phyloP scores from a whole-genome alignment of 164 flowering plant species.

The Cinnamomum chago region DNA sequence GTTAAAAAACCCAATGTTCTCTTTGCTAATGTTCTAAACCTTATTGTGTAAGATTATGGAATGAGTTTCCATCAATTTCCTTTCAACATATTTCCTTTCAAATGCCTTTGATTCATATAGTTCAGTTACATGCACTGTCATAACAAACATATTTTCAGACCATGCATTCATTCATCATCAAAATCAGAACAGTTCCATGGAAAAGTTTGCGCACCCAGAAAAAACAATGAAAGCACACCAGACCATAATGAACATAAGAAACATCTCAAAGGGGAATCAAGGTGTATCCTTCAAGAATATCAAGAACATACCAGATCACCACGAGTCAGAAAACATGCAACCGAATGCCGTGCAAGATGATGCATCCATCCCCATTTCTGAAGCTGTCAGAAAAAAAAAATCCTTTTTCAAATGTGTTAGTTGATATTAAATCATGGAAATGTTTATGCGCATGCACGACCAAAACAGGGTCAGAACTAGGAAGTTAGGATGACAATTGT shows the following conservation, averaged over 20 bases:
- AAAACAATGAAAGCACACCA: background rate
- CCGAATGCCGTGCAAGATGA: conserved; percentile 94
- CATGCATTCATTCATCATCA: background rate
- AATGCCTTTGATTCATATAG: background rate
- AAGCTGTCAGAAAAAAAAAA: conserved; percentile 42
- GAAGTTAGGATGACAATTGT: background rate
- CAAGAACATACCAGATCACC: conserved; percentile 76
- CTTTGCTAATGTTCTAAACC: background rate
- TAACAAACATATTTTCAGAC: background rate
- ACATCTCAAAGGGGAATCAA: background rate
- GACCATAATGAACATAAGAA: background rate
- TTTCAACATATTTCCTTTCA: background rate
- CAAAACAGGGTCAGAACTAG: background rate
- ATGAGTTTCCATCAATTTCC: background rate
- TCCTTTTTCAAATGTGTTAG: background rate
- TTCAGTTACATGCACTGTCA: background rate
- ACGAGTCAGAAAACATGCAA: conserved; percentile 95
- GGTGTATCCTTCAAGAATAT: background rate
- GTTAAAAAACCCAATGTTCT: background rate
- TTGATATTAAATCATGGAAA: background rate
- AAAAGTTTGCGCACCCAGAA: background rate
- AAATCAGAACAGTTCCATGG: background rate
- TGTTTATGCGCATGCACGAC: background rate
- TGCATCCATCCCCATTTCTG: conserved; percentile 98
- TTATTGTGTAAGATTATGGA: background rate